Evolutionary conservation across 306 rosid genomes (phyloP).

Genomic region (Quercus agrifolia): DNA sequence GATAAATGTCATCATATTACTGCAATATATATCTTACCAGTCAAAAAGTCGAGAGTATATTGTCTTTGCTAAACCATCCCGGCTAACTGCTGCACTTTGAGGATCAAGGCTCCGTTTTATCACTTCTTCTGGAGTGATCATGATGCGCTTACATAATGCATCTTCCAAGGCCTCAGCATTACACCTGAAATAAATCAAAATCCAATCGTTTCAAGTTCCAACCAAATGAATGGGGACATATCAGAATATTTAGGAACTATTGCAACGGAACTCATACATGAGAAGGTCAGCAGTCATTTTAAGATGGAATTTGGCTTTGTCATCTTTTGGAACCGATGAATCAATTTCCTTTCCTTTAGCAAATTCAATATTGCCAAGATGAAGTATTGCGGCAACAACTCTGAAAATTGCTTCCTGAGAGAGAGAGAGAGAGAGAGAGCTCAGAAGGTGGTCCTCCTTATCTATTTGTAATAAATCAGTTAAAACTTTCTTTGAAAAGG

Average conservation of each 20-base stretch:
- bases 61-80: conserved; percentile 96
- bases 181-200: conserved; percentile 60
- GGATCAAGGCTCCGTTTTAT: conserved; percentile 97
- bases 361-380: conserved; percentile 78
- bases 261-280: conserved; percentile 48
- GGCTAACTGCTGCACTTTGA: conserved; percentile 79
- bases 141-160: conserved; percentile 95
- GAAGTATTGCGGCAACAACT: conserved; percentile 95
- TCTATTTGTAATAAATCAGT: conserved; percentile 11
- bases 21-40: conserved; percentile 52
- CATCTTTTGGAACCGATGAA: conserved; percentile 95
- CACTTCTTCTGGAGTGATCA: conserved; percentile 99
- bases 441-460: conserved; percentile 28
- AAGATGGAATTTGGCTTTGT: conserved; percentile 76
- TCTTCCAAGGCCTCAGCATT: conserved; percentile 68
- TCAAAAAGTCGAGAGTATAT: conserved; percentile 93
- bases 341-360: conserved; percentile 83
- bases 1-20: conserved; percentile 12
- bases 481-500: conserved; percentile 20
- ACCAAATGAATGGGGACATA: conserved; percentile 19
- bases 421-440: conserved; percentile 20
- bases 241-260: conserved; percentile 11
- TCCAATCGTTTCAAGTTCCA: conserved; percentile 13
- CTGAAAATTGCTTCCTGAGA: conserved; percentile 94
- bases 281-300: conserved; percentile 90